Evolutionary conservation across 2,329 filamentous ascomycete genomes (phyloP).

Genomic region (Aspergillus phoenicis): DNA sequence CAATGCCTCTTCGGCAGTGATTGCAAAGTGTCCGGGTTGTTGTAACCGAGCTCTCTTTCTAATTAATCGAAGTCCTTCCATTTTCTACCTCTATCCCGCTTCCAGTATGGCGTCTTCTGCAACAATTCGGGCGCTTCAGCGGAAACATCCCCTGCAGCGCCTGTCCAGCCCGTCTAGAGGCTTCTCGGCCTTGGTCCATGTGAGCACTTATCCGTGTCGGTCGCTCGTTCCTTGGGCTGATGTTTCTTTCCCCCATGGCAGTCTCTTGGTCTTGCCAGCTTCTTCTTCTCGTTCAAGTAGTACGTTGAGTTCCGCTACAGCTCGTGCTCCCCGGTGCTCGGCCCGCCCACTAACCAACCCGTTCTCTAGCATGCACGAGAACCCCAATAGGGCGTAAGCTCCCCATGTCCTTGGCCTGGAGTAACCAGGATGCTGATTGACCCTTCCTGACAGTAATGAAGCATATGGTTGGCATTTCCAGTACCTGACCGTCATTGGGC

Average conservation of each 20-base stretch:
- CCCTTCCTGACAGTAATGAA: conserved; percentile 48
- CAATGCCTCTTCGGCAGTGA: neutral
- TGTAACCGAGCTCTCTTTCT: neutral
- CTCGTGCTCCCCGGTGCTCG: neutral
- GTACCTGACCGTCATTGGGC: conserved; percentile 65
- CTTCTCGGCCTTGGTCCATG: conserved; percentile 48
- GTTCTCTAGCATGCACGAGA: conserved; percentile 41
- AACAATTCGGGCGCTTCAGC: conserved; percentile 24
- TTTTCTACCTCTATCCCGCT: conserved; percentile 1
- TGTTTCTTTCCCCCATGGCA: conserved; percentile 19
- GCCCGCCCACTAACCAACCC: conserved; percentile 9
- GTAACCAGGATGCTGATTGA: conserved; percentile 14
- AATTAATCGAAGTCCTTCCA: neutral
- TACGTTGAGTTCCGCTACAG: conserved; percentile 27
- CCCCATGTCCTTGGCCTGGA: neutral
- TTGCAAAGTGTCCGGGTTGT: neutral
- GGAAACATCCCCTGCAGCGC: conserved; percentile 47
- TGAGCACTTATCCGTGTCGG: conserved; percentile 24
- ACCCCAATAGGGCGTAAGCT: conserved; percentile 47
- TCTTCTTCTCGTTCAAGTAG: conserved; percentile 50
- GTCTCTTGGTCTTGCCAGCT: conserved; percentile 46
- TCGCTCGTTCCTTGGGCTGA: conserved; percentile 24
- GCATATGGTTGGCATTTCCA: conserved; percentile 68
- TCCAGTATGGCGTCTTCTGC: conserved; percentile 15
- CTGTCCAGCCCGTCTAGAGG: conserved; percentile 46